Base-by-base conservation (phyloP, 352 stramenopile genomes). In the Achlya hypogyna region DNA sequence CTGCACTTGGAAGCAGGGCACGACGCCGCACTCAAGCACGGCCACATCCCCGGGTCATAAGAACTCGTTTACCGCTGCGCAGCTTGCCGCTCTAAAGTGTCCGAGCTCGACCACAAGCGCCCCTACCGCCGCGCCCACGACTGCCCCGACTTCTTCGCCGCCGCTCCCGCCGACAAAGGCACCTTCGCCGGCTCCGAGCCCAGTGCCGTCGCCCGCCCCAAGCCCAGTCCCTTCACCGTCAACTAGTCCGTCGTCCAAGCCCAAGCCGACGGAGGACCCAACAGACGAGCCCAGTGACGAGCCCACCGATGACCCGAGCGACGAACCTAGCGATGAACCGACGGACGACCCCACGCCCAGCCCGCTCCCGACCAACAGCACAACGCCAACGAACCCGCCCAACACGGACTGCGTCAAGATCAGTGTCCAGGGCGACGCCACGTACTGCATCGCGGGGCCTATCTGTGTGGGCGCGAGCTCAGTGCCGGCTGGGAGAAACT, bases 1-100 rank as follows among this genome's bases (percentile, higher is more conserved):
- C 74, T 96, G 87, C 68, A 66, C 76, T 23, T 95, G 79, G 78
- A 72, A 22, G 47, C 71, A 45, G 45, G 70, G 45, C 72, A 63
- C 28, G 74, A 78, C 52, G 51, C 66, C 27, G 20, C 20, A 12
- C 14, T 51, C 42, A 16, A 40, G 10, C 8, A 38, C 12, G 32
- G 22, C 45, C 20, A 58, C 60, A 20, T 47, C 22, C 10, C 60
- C 60, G 9, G 60, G 60, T 20, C 6, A 58, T 28, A 14, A 52
- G 5, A 32, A 67, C 51, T 5, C n/a, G 1, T 67, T 67, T 25
- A 42, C 60, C 25, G n/a, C 42, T 10, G 60, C 23, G 18, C 42
- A 67, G 42, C 32, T 67, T 6, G 31, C 20, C 4, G 25, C 40
- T 20, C 51, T 67, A 5, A 45, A 67, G 45, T 67, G 60, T 29